Percentiles rank a stretch among this genome's conserved stretches.
phyloP scores from a whole-genome alignment of 225 moss, liverwort and hornwort genomes.

The Pleurozium schreberi region DNA sequence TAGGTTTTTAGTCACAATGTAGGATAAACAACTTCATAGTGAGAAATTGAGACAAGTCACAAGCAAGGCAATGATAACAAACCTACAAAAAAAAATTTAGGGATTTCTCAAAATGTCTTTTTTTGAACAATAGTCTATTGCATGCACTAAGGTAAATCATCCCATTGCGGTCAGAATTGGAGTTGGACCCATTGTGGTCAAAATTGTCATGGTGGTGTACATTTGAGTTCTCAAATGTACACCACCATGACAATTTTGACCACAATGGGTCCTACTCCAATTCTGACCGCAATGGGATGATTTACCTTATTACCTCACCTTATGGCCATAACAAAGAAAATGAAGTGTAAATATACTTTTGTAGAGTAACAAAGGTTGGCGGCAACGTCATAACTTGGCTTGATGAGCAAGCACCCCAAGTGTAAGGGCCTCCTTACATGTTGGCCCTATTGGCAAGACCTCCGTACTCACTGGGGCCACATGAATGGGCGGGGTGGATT shows the following conservation, averaged over 20 bases:
- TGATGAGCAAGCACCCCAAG: neutral
- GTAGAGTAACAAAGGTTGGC: neutral
- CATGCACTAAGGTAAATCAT: no score
- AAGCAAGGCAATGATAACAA: neutral
- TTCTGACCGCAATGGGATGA: no score
- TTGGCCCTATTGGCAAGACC: no score
- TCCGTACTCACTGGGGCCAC: no score
- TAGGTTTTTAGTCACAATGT: accelerated
- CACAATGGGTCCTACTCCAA: no score
- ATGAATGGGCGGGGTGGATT: no score
- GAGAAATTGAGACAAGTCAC: neutral
- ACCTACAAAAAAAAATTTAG: accelerated
- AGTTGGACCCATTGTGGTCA: no score
- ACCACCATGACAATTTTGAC: no score
- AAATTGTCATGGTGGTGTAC: no score
- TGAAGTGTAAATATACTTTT: neutral
- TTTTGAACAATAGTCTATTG: neutral
- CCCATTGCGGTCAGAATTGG: no score
- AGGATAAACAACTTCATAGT: neutral
- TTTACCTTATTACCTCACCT: neutral
- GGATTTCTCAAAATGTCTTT: accelerated
- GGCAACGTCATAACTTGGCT: neutral
- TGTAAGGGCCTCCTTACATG: no score
- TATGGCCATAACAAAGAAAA: neutral
- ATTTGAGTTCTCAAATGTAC: no score